These are phyloP conservation scores for Podospora appendiculata DNA, from an alignment of 495 filamentous ascomycete species.

Conservation along the genomic window DNA sequence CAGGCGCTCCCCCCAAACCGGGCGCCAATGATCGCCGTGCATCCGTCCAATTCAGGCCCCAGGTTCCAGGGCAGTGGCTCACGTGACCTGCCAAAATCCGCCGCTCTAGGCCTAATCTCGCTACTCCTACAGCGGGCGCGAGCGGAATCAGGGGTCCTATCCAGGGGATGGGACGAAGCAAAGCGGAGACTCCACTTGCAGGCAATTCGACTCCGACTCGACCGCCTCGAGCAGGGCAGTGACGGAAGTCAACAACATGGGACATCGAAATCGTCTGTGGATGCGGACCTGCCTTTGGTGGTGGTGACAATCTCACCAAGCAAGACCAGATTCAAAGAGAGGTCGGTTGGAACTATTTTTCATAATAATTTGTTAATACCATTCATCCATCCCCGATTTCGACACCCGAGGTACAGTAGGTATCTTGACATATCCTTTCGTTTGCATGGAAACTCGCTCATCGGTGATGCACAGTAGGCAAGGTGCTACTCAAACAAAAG, in stretches of 20 bases:
- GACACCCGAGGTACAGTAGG: too few relatives aligned
- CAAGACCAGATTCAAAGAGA: too few relatives aligned
- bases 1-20: too few relatives aligned
- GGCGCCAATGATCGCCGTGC: not conserved
- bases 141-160: not conserved
- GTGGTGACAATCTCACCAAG: constrained; percentile 70
- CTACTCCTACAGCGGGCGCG: not conserved
- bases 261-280: too few relatives aligned
- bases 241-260: constrained; percentile 40
- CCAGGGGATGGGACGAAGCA: too few relatives aligned
- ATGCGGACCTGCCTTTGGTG: constrained; percentile 22
- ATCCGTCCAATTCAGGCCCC: not conserved
- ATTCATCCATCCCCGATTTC: too few relatives aligned
- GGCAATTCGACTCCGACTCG: not conserved
- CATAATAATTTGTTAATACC: too few relatives aligned
- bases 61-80: not conserved
- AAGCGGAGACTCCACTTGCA: not conserved
- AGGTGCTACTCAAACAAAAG: too few relatives aligned
- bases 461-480: too few relatives aligned
- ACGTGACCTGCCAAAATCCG: not conserved
- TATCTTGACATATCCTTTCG: too few relatives aligned
- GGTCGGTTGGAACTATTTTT: too few relatives aligned
- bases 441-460: too few relatives aligned
- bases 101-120: not conserved
- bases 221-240: not conserved